These are phyloP conservation scores for Xylaria castorea DNA, from an alignment of 495 filamentous ascomycete genomes.

Conservation along the genomic window DNA sequence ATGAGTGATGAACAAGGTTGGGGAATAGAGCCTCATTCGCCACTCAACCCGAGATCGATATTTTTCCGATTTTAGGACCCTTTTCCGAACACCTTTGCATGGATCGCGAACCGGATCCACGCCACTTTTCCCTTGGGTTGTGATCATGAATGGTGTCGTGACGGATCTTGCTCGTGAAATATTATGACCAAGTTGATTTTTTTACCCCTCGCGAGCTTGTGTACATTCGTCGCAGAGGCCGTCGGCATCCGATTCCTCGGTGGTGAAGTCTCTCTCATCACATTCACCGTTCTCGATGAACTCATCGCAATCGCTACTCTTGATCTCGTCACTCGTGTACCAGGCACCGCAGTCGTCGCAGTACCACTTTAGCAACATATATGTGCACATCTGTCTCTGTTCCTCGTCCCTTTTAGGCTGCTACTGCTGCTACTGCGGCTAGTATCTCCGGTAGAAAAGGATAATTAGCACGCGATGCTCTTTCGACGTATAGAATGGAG, in stretches of 20 bases:
- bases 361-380: conserved; percentile 44
- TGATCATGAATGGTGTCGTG: background rate
- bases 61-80: background rate
- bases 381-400: conserved; percentile 36
- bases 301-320: conserved; percentile 36
- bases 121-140: background rate
- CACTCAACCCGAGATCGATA: background rate
- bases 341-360: conserved; percentile 45
- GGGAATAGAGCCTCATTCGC: background rate
- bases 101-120: background rate
- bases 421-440: conserved; percentile 11
- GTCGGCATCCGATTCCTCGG: conserved; percentile 39
- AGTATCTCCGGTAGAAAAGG: conserved; percentile 17
- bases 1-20: background rate
- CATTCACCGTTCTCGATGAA: conserved; percentile 35
- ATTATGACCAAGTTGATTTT: background rate
- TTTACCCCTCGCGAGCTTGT: conserved; percentile 20
- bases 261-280: conserved; percentile 33
- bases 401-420: conserved; percentile 9
- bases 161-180: background rate
- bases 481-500: conserved; percentile 7
- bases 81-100: background rate
- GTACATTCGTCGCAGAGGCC: conserved; percentile 42
- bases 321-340: conserved; percentile 45
- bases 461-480: conserved; percentile 17